Conservation (phyloP, 1,284 basidiomycete species). For the Tilletiopsis washingtonensis region DNA sequence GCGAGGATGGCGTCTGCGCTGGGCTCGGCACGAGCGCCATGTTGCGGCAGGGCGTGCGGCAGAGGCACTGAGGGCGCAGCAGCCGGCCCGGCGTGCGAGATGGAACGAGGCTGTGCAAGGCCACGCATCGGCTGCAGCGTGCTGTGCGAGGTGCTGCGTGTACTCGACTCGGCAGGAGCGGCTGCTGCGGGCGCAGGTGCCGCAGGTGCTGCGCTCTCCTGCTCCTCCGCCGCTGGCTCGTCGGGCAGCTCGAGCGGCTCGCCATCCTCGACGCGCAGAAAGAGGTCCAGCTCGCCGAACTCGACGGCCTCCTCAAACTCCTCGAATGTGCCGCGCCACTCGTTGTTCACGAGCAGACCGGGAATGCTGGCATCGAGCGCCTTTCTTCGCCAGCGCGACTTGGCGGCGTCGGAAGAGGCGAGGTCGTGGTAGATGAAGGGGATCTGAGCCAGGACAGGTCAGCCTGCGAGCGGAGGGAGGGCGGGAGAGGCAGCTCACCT, state of each 20-base stretch:
- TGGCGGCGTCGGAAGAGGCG: conserved; percentile 42
- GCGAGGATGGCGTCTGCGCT: conserved; percentile 36
- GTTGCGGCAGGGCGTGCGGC: conserved; percentile 19
- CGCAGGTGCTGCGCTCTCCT: background rate
- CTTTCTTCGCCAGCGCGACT: conserved; percentile 43
- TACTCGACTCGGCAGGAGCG: background rate
- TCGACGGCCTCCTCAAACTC: conserved; percentile 47
- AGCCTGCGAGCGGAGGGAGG: background rate
- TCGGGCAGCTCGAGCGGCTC: conserved; percentile 1
- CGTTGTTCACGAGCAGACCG: conserved; percentile 43
- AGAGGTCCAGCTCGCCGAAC: conserved; percentile 41
- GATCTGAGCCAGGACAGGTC: conserved; percentile 14
- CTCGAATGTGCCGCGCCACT: conserved; percentile 44
- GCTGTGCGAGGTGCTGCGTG: background rate
- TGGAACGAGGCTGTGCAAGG: conserved; percentile 2
- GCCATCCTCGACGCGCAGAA: conserved; percentile 23
- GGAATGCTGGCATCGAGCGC: conserved; percentile 38
- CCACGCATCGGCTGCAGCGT: background rate
- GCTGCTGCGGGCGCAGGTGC: background rate
- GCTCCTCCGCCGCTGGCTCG: background rate
- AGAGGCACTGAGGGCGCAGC: conserved; percentile 13
- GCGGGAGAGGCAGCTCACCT: conserved; percentile 6
- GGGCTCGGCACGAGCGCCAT: conserved; percentile 20
- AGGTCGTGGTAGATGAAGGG: conserved; percentile 44
- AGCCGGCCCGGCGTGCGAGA: background rate